Conservation (phyloP, 2,329 filamentous ascomycete genomes). For the Pyrenochaeta sp. region DNA sequence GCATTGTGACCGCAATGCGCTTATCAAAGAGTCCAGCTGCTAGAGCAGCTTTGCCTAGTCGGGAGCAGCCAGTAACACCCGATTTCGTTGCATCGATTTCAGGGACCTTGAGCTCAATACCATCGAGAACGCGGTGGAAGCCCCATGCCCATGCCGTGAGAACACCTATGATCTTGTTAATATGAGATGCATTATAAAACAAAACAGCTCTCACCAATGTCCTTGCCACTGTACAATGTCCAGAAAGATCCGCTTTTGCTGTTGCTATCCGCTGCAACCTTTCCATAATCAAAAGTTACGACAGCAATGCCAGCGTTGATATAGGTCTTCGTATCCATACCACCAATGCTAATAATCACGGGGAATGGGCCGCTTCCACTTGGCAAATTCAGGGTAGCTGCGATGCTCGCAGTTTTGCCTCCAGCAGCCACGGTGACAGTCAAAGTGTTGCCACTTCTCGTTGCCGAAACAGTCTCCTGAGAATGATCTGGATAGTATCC, state of each 20-base stretch:
- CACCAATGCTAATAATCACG: slow-evolving; percentile 60
- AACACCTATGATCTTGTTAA: slow-evolving; percentile 26
- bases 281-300: slow-evolving; percentile 59
- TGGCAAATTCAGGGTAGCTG: slow-evolving; percentile 54
- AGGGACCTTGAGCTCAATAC: slow-evolving; percentile 45
- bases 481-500: slow-evolving; percentile 61
- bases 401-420: slow-evolving; percentile 56
- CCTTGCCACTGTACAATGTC: slow-evolving; percentile 58
- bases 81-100: slow-evolving; percentile 44
- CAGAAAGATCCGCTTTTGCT: slow-evolving; percentile 60
- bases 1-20: slow-evolving; percentile 48
- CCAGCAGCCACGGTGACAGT: slow-evolving; percentile 53
- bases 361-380: slow-evolving; percentile 50
- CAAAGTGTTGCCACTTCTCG: slow-evolving; percentile 55
- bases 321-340: slow-evolving; percentile 58
- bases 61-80: slow-evolving; percentile 47
- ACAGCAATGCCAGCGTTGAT: slow-evolving; percentile 58
- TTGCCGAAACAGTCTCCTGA: slow-evolving; percentile 57
- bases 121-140: slow-evolving; percentile 49
- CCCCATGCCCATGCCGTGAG: slow-evolving; percentile 50
- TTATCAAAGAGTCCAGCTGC: slow-evolving; percentile 46
- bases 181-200: neutral
- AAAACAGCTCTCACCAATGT: slow-evolving; percentile 51
- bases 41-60: slow-evolving; percentile 45
- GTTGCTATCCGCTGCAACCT: slow-evolving; percentile 59